A percentile compares a stretch with the other conserved stretches of the same genome.
Evolutionary conservation across 345 rosid genomes (phyloP).

Genomic region (Turnera subulata): DNA sequence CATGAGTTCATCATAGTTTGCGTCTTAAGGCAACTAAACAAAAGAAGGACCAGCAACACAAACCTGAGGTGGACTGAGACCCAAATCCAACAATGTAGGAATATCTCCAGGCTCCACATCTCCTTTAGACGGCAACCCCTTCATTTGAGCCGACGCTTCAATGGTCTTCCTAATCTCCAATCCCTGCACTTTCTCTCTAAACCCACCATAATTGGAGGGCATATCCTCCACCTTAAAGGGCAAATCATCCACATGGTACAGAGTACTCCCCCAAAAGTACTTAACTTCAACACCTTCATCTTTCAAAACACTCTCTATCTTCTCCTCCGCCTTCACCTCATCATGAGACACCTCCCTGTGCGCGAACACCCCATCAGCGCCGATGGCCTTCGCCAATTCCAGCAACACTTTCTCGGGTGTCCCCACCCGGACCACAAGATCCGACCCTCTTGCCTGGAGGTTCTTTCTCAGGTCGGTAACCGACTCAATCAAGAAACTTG

Average conservation of each 20-base stretch:
- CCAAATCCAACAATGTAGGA: conserved; percentile 83
- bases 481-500: conserved; percentile 79
- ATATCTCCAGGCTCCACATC: conserved; percentile 91
- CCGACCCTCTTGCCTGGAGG: conserved; percentile 88
- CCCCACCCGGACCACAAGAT: conserved; percentile 86
- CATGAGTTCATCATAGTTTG: background rate
- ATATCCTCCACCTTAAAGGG: conserved; percentile 83
- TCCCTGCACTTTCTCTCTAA: conserved; percentile 67
- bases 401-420: conserved; percentile 69
- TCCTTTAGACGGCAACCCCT: conserved; percentile 81
- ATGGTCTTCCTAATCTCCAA: conserved; percentile 84
- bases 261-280: conserved; percentile 94
- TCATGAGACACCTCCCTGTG: conserved; percentile 85
- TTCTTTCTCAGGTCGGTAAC: conserved; percentile 88
- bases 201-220: conserved; percentile 76
- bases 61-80: conserved; percentile 77
- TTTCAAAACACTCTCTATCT: conserved; percentile 78
- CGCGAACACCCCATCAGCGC: conserved; percentile 89
- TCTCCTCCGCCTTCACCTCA: conserved; percentile 84
- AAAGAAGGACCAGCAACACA: conserved; percentile 4
- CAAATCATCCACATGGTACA: conserved; percentile 88
- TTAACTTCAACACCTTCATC: conserved; percentile 88
- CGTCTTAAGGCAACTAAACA: background rate
- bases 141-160: conserved; percentile 77
- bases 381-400: conserved; percentile 81